Evolutionary conservation across 495 filamentous ascomycete species (phyloP).

Genomic region (Hyaloscypha variabilis): DNA sequence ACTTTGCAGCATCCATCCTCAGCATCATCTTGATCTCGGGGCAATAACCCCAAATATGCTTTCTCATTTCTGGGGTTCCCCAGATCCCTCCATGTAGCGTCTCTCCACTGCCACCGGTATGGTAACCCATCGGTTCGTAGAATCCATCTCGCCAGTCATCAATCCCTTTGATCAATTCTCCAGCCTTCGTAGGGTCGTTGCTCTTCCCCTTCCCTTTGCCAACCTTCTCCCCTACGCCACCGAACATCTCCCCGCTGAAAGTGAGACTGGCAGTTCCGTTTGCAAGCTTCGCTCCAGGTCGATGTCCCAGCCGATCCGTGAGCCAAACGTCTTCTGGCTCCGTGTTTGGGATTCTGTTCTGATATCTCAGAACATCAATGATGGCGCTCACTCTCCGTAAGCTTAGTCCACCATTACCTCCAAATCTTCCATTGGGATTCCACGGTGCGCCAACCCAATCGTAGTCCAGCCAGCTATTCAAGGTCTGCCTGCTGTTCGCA

Average conservation of each 20-base stretch:
- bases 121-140: constrained; percentile 57
- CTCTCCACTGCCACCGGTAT: constrained; percentile 46
- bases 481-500: constrained; percentile 43
- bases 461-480: constrained; percentile 52
- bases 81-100: constrained; percentile 42
- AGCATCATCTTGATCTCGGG: constrained; percentile 56
- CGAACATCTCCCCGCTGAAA: constrained; percentile 49
- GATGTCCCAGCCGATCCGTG: constrained; percentile 44
- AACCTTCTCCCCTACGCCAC: constrained; percentile 31
- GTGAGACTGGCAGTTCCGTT: constrained; percentile 44
- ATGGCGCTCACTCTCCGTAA: constrained; percentile 49
- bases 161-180: constrained; percentile 37
- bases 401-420: constrained; percentile 53
- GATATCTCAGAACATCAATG: constrained; percentile 45
- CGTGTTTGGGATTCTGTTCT: constrained; percentile 37
- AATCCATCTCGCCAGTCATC: constrained; percentile 48
- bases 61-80: constrained; percentile 41
- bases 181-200: constrained; percentile 31
- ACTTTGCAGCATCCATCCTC: constrained; percentile 47
- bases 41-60: constrained; percentile 53
- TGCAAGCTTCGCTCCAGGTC: constrained; percentile 43
- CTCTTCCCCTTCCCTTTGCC: constrained; percentile 18
- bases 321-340: constrained; percentile 55
- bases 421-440: constrained; percentile 42
- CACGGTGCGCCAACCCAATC: constrained; percentile 58